These are phyloP conservation scores for Oryza nivara DNA, from an alignment of 176 grass and related monocot genomes.

Conservation along the genomic window DNA sequence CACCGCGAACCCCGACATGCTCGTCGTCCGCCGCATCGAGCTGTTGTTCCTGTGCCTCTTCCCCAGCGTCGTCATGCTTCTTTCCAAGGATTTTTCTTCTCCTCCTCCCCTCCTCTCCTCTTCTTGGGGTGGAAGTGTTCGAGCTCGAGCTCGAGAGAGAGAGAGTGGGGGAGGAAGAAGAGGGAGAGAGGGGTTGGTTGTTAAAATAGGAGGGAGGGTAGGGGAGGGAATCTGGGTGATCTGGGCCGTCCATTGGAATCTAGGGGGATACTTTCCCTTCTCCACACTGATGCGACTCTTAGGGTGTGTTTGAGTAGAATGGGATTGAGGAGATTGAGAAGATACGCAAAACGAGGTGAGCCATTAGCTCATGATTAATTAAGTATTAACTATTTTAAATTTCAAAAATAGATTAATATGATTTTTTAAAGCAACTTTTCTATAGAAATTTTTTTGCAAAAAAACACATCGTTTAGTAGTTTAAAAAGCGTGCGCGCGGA, in stretches of 20 bases:
- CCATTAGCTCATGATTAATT: too few relatives aligned
- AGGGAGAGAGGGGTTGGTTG: not conserved
- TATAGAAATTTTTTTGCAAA: too few relatives aligned
- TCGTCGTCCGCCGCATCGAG: slow-evolving; percentile 55
- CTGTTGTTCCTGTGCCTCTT: slow-evolving; percentile 55
- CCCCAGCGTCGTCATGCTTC: slow-evolving; percentile 48
- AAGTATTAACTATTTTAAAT: too few relatives aligned
- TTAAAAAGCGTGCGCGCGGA: too few relatives aligned
- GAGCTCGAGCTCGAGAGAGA: too few relatives aligned
- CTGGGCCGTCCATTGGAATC: slow-evolving; percentile 61
- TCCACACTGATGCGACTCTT: not conserved
- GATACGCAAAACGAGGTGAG: too few relatives aligned
- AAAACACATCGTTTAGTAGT: too few relatives aligned
- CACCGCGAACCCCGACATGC: slow-evolving; percentile 48
- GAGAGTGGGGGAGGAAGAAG: not conserved
- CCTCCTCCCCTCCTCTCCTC: not conserved
- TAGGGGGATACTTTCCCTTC: slow-evolving; percentile 10
- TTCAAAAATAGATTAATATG: too few relatives aligned
- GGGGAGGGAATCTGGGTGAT: slow-evolving; percentile 26
- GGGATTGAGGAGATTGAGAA: too few relatives aligned
- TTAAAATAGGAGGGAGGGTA: slow-evolving; percentile 27
- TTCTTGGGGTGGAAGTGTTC: not conserved
- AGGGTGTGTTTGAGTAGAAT: too few relatives aligned
- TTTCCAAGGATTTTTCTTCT: not conserved
- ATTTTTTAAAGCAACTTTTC: too few relatives aligned